A percentile compares a stretch with the other conserved stretches of the same genome.
These are phyloP conservation scores for Exidia glandulosa DNA, from an alignment of 768 basidiomycete genomes.

Conservation along the genomic window DNA sequence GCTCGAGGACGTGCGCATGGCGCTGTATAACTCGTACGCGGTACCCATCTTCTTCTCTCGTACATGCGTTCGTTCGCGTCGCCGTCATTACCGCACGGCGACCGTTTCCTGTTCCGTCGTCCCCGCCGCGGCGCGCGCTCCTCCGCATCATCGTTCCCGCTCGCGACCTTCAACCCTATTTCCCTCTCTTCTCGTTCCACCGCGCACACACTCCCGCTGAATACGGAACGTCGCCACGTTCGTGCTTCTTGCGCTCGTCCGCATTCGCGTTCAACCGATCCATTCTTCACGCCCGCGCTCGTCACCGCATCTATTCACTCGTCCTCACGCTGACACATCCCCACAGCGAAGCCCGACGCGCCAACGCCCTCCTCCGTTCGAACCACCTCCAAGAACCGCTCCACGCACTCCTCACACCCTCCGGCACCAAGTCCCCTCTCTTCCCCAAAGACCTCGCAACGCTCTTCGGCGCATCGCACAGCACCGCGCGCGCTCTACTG, in stretches of 20 bases:
- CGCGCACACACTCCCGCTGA: too few relatives aligned
- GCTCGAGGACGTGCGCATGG: conserved; percentile 31
- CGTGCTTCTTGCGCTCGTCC: too few relatives aligned
- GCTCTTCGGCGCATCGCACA: conserved; percentile 33
- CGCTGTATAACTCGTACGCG: conserved; percentile 38
- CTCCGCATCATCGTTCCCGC: not conserved
- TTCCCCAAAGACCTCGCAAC: conserved; percentile 38
- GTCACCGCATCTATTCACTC: too few relatives aligned
- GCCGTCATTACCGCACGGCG: too few relatives aligned
- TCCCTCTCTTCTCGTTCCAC: not conserved
- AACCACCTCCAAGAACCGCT: conserved; percentile 31
- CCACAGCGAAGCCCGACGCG: conserved; percentile 35
- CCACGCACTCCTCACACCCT: conserved; percentile 39
- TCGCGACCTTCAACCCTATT: not conserved
- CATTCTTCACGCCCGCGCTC: too few relatives aligned
- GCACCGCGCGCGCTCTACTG: conserved; percentile 29
- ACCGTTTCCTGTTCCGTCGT: not conserved
- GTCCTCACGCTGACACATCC: conserved; percentile 2
- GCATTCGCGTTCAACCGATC: too few relatives aligned
- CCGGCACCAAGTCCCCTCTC: conserved; percentile 29
- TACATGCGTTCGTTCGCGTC: too few relatives aligned
- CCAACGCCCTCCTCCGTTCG: conserved; percentile 27
- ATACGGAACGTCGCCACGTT: too few relatives aligned
- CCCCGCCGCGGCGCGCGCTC: not conserved
- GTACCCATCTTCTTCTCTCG: not conserved